phyloP scores from a whole-genome alignment of 106 monocot genomes.

The Triglochin maritima region DNA sequence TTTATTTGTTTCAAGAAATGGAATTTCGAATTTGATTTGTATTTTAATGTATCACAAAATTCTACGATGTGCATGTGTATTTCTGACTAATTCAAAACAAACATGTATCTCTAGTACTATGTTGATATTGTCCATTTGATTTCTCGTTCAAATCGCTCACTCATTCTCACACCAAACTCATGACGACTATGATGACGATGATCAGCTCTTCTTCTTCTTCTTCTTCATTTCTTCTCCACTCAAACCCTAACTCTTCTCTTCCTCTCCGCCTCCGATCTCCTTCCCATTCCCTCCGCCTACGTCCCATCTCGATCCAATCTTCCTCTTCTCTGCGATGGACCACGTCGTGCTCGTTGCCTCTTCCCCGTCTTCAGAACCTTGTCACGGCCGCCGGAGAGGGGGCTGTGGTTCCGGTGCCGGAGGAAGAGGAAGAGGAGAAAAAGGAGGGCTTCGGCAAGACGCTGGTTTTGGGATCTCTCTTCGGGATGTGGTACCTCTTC shows the following conservation, averaged over 20 bases:
- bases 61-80: too few species aligned
- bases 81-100: too few species aligned
- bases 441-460: constrained; percentile 18
- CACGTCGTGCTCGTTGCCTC: neutral
- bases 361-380: neutral
- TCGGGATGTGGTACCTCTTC: constrained; percentile 62
- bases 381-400: neutral
- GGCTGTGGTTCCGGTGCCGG: constrained; percentile 5
- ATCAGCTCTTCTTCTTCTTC: neutral
- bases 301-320: neutral
- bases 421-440: neutral
- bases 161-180: neutral
- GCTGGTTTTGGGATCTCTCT: constrained; percentile 43
- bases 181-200: too few species aligned
- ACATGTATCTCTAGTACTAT: too few species aligned
- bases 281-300: neutral
- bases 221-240: neutral
- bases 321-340: too few species aligned
- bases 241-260: neutral
- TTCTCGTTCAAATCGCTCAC: neutral
- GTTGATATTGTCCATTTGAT: too few species aligned
- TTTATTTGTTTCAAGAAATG: too few species aligned
- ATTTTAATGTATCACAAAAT: too few species aligned
- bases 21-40: too few species aligned
- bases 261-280: neutral